phyloP scores from a whole-genome alignment of 371 early-diverging fungal species.

The Actinomortierella ambigua region DNA sequence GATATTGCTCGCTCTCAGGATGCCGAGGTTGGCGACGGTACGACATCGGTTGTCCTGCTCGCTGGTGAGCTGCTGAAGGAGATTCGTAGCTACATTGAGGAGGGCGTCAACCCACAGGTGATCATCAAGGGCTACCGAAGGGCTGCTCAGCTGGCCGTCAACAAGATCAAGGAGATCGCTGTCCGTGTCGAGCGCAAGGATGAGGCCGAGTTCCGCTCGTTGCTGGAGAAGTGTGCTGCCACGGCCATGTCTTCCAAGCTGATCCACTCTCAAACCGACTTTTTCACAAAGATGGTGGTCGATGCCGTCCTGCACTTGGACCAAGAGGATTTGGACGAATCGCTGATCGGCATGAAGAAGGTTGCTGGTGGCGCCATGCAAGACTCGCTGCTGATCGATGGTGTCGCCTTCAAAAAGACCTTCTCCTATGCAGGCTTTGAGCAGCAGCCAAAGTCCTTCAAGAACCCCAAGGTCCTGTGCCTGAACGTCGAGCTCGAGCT shows the following conservation, averaged over 20 bases:
- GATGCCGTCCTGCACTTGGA: slow-evolving; percentile 95
- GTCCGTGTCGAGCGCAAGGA: slow-evolving; percentile 78
- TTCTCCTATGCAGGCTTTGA: slow-evolving; percentile 99
- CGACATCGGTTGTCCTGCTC: slow-evolving; percentile 98
- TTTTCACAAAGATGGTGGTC: slow-evolving; percentile 99
- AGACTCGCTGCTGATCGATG: slow-evolving; percentile 96
- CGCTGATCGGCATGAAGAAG: slow-evolving; percentile 98
- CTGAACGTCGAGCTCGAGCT: slow-evolving; percentile 99
- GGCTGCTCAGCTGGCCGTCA: slow-evolving; percentile 84
- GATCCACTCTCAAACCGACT: slow-evolving; percentile 96
- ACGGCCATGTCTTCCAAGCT: slow-evolving; percentile 99
- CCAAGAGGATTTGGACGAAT: slow-evolving; percentile 91
- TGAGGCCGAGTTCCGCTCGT: slow-evolving; percentile 83
- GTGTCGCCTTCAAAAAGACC: slow-evolving; percentile 99
- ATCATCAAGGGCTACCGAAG: slow-evolving; percentile 95
- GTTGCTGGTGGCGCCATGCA: slow-evolving; percentile 99
- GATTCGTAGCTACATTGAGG: slow-evolving; percentile 94
- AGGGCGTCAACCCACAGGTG: slow-evolving; percentile 93
- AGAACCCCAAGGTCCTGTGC: slow-evolving; percentile 93
- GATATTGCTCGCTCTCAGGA: slow-evolving; percentile 99
- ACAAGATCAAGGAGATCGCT: slow-evolving; percentile 87
- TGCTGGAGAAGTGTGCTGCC: slow-evolving; percentile 95
- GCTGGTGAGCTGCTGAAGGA: slow-evolving; percentile 97
- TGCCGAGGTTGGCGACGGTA: slow-evolving; percentile 99
- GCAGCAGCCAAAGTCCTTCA: slow-evolving; percentile 99